Evolutionary conservation across 306 rosid genomes (phyloP).

Genomic region (Rubus idaeus): DNA sequence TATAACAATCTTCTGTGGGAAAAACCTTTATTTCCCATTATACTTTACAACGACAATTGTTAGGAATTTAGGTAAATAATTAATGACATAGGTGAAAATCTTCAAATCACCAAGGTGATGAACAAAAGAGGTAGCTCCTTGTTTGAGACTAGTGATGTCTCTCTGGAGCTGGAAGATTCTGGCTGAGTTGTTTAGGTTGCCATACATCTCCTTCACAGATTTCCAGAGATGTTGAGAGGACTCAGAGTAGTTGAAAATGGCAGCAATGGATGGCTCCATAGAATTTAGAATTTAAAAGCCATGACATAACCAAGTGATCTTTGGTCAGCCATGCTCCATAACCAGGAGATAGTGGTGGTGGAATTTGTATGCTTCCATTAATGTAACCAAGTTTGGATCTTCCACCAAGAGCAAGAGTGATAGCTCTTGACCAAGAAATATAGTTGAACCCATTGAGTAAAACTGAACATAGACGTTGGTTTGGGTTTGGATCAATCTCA

Average conservation of each 20-base stretch:
- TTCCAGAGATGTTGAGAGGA: neutral
- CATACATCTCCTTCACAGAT: neutral
- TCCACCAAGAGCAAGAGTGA: neutral
- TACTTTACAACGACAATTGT: too few relatives aligned
- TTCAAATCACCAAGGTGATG: conserved; percentile 1
- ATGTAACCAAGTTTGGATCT: neutral
- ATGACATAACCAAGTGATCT: neutral
- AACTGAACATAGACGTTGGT: neutral
- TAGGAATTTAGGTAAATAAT: too few relatives aligned
- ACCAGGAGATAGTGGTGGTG: neutral
- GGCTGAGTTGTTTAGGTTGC: neutral
- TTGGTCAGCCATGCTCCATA: neutral
- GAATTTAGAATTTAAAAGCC: neutral
- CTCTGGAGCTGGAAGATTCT: neutral
- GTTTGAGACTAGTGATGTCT: neutral
- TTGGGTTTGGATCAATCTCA: neutral
- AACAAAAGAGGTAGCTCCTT: neutral
- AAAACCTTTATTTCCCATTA: too few relatives aligned
- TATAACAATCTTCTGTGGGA: too few relatives aligned
- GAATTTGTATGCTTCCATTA: neutral
- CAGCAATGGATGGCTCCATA: neutral
- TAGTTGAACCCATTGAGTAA: neutral
- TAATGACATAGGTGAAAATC: too few relatives aligned
- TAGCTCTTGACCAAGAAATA: neutral
- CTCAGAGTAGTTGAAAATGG: neutral